Evolutionary conservation across 176 grass and related monocot species (phyloP).

Genomic region (Chloris gayana): DNA sequence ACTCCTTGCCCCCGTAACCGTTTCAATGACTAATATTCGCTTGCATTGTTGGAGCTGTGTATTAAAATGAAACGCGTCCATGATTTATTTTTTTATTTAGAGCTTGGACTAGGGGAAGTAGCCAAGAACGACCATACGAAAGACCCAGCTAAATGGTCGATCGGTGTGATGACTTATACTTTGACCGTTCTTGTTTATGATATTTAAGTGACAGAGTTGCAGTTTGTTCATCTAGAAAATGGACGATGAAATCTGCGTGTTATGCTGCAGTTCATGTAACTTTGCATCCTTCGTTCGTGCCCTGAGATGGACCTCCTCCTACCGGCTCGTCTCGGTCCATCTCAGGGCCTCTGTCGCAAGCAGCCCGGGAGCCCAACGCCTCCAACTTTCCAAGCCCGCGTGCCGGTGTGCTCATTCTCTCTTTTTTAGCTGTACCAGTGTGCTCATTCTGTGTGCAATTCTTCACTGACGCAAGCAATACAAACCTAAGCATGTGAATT

Average conservation of each 20-base stretch:
- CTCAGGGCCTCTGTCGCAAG: background rate
- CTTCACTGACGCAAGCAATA: background rate
- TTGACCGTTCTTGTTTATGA: background rate
- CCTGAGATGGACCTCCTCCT: background rate
- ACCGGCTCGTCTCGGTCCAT: background rate
- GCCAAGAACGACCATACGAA: background rate
- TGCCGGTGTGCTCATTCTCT: background rate
- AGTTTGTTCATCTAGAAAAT: background rate
- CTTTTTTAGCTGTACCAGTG: too few relatives aligned
- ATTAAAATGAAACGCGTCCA: background rate
- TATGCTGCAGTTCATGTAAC: background rate
- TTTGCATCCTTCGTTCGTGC: background rate
- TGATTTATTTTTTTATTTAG: background rate
- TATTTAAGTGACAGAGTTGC: background rate
- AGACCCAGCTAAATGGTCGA: background rate
- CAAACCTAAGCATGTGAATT: too few relatives aligned
- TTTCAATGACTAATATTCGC: background rate
- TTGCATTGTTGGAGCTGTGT: background rate
- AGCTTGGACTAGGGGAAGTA: background rate
- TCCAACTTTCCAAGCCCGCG: background rate
- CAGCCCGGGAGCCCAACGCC: background rate
- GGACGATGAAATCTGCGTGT: background rate
- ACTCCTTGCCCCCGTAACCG: background rate
- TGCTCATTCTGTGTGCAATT: too few relatives aligned
- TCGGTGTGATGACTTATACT: background rate